Evolutionary conservation across 2,329 filamentous ascomycete species (phyloP).

Genomic region (Phyllosticta citribraziliensis): DNA sequence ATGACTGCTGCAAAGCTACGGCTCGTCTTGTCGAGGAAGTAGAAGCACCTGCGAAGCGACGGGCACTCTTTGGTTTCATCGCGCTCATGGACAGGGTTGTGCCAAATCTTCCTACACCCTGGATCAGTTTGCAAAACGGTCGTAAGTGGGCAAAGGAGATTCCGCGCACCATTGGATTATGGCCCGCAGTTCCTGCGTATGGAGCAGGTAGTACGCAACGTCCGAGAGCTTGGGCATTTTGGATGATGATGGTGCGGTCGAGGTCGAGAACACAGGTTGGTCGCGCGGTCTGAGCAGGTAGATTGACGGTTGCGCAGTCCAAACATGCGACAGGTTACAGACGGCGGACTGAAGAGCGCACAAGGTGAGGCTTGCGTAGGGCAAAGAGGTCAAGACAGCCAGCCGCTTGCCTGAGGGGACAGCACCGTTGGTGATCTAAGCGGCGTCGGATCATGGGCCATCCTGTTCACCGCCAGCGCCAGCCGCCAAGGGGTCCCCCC

Average conservation of each 20-base stretch:
- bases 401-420: not conserved
- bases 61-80: slow-evolving; percentile 64
- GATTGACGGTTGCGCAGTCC: not conserved
- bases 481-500: not conserved
- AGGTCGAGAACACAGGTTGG: not conserved
- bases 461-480: not conserved
- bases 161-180: slow-evolving; percentile 74
- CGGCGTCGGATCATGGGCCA: not conserved
- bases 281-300: not conserved
- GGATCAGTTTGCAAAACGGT: slow-evolving; percentile 5
- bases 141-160: slow-evolving; percentile 2
- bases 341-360: not conserved
- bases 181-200: slow-evolving; percentile 67
- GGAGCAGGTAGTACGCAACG: slow-evolving; percentile 61
- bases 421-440: not conserved
- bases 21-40: slow-evolving; percentile 77
- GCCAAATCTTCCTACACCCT: slow-evolving; percentile 76
- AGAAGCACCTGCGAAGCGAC: slow-evolving; percentile 73
- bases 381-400: not conserved
- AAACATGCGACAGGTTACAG: not conserved
- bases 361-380: not conserved
- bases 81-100: slow-evolving; percentile 83
- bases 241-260: not conserved
- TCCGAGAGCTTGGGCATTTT: slow-evolving; percentile 34
- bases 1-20: slow-evolving; percentile 91